A percentile compares a stretch with the other conserved stretches of the same genome.
Evolutionary conservation across 2,329 filamentous ascomycete species (phyloP).

Genomic region (Colletotrichum sp.): DNA sequence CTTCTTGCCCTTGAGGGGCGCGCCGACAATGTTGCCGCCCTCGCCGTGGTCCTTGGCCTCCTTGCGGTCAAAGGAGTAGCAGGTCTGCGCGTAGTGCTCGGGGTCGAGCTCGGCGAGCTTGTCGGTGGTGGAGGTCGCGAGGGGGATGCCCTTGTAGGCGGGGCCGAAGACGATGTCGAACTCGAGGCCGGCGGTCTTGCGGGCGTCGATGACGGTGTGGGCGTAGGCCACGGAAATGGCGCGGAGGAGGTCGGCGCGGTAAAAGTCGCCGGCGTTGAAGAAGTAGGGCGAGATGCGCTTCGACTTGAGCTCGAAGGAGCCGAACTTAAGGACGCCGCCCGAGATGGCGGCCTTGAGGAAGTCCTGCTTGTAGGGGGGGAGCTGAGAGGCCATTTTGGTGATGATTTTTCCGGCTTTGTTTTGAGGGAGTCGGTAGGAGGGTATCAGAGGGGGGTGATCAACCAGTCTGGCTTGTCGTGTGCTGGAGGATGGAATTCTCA

Average conservation of each 20-base stretch:
- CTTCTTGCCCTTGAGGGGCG: conserved; percentile 81
- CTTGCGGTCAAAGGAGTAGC: conserved; percentile 94
- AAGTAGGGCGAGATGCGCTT: conserved; percentile 94
- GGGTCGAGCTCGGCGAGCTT: conserved; percentile 76
- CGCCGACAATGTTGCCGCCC: conserved; percentile 90
- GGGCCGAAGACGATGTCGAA: conserved; percentile 93
- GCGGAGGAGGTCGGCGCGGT: conserved; percentile 77
- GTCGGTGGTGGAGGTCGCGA: conserved; percentile 79
- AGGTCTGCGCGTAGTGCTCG: conserved; percentile 69
- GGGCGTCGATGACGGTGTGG: conserved; percentile 59
- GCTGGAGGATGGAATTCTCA: conserved; percentile 6
- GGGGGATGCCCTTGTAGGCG: conserved; percentile 95
- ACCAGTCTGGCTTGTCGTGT: conserved; percentile 9
- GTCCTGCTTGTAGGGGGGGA: conserved; percentile 71
- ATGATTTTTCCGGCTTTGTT: neutral
- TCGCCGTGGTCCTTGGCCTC: conserved; percentile 97
- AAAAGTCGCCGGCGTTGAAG: conserved; percentile 94
- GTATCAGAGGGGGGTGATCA: neutral
- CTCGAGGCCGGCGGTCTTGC: conserved; percentile 45
- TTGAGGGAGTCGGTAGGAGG: neutral
- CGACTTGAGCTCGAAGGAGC: conserved; percentile 89
- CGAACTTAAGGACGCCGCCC: conserved; percentile 78
- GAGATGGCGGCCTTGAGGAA: conserved; percentile 75
- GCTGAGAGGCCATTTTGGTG: conserved; percentile 43
- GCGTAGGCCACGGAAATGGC: conserved; percentile 86